These are phyloP conservation scores for Symbiotaphrina buchneri DNA, from an alignment of 495 filamentous ascomycete species.

Conservation along the genomic window DNA sequence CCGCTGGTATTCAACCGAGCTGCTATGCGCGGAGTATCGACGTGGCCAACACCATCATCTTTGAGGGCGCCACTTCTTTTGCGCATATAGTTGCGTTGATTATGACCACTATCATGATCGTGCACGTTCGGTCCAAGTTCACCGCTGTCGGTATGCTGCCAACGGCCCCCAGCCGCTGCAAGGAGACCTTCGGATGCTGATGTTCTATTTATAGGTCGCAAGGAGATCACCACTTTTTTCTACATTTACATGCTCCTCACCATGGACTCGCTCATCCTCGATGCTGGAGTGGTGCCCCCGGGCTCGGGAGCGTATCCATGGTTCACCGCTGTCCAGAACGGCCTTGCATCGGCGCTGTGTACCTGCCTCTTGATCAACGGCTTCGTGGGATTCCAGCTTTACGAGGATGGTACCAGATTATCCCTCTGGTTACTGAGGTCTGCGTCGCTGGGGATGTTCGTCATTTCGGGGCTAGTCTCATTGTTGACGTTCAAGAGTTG, in stretches of 20 bases:
- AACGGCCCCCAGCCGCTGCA: background rate
- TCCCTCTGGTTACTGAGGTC: slow-evolving; percentile 84
- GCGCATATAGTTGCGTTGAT: slow-evolving; percentile 78
- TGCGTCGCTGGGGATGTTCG: slow-evolving; percentile 58
- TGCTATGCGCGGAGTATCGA: slow-evolving; percentile 94
- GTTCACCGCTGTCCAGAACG: slow-evolving; percentile 73
- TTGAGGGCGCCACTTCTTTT: slow-evolving; percentile 76
- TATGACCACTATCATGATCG: slow-evolving; percentile 92
- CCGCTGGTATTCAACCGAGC: slow-evolving; percentile 60
- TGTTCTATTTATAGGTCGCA: slow-evolving; percentile 44
- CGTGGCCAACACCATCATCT: slow-evolving; percentile 94
- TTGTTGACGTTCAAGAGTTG: slow-evolving; percentile 85
- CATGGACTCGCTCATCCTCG: slow-evolving; percentile 70
- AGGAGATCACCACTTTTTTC: slow-evolving; percentile 96
- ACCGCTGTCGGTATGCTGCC: slow-evolving; percentile 77
- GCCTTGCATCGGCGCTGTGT: slow-evolving; percentile 74
- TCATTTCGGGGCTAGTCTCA: slow-evolving; percentile 67
- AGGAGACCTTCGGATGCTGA: background rate
- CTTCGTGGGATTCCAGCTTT: slow-evolving; percentile 96
- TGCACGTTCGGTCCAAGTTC: slow-evolving; percentile 93
- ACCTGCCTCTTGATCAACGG: slow-evolving; percentile 89
- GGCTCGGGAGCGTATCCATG: slow-evolving; percentile 64
- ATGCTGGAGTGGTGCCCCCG: slow-evolving; percentile 80
- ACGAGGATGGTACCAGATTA: slow-evolving; percentile 91
- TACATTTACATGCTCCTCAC: slow-evolving; percentile 88